A percentile compares a stretch with the other conserved stretches of the same genome.
Conservation (phyloP, 2,329 filamentous ascomycete genomes). For the Diaporthe helianthi region DNA sequence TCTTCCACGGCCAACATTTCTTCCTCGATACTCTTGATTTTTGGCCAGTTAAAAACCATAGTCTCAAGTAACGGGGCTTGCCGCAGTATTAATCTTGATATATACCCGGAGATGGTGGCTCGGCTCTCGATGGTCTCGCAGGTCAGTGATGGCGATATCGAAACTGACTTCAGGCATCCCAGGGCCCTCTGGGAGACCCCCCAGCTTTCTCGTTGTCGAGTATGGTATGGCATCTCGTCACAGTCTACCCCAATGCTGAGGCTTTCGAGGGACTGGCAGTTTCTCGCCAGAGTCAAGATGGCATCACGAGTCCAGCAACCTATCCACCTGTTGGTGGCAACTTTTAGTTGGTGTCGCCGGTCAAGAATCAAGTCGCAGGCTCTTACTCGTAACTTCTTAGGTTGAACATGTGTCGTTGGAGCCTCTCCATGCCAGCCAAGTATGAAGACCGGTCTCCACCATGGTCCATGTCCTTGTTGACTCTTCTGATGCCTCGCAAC, state of each 20-base stretch:
- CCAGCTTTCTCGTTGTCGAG: background rate
- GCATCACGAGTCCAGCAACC: background rate
- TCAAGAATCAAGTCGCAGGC: background rate
- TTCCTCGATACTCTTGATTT: background rate
- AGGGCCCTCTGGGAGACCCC: background rate
- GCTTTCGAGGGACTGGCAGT: conserved; percentile 13
- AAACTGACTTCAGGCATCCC: background rate
- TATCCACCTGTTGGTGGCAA: background rate
- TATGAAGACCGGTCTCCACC: background rate
- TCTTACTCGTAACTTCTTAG: conserved; percentile 12
- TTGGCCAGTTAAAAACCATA: conserved; percentile 1
- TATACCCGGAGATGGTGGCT: background rate
- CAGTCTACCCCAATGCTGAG: background rate
- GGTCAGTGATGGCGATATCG: background rate
- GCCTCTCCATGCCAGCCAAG: background rate
- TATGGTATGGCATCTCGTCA: background rate
- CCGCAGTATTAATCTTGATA: background rate
- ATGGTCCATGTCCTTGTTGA: background rate
- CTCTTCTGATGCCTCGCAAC: background rate
- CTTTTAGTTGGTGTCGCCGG: background rate
- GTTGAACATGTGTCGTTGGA: conserved; percentile 1
- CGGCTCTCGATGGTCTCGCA: background rate
- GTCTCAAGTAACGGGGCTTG: background rate
- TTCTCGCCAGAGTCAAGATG: background rate
- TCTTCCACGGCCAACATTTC: background rate